Evolutionary conservation across 208 protist genomes (phyloP), one percentile per base, ranked within the genome.

Genomic region (Trypanosomatidae sp.): DNA sequence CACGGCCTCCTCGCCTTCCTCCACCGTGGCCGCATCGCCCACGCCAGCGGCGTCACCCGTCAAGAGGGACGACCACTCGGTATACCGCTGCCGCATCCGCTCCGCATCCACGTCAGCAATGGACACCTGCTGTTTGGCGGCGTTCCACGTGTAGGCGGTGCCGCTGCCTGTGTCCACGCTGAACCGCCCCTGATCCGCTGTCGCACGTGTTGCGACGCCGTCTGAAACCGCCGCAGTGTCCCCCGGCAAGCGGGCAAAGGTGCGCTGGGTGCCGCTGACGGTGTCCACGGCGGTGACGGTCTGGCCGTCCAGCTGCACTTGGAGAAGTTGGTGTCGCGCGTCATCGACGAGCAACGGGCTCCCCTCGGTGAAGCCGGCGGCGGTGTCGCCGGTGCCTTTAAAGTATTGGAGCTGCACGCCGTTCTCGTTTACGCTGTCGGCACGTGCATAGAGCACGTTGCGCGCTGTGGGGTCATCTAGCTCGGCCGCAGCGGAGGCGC

Each of bases 11-110:
- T 79, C 83, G 52, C 50, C 73, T 7, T 73, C 74, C 49, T 76
- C 76, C 2, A 56, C 66, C 8, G 70, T 69, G 33, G 71, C 67
- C 17, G 79, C 74, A 19, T 81, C 79, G 5, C 85, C 87, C n/a
- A 90, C 56, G 36, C 65, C 62, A 12, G 73, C 82, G 30, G 82
- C 80, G 71, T 66, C 80, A 43, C 90, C 88, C 10, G 74, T 74
- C 41, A 96, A 73, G 22, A 96, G 69, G 7, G 83, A 49, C 36
- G 71, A 80, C 85, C 86, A 90, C 50, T 74, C 73, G 17, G 73
- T 60, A 74, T 94, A 91, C n/a, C 89, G 86, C 66, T 81, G 79
- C 69, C 86, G 77, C 69, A 94, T 75, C 7, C 89, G 82, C 68
- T 84, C 85, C 6, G 68, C 75, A 46, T 91, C 72, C 22, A 86